These are phyloP conservation scores for Solanum etuberosum DNA, from an alignment of 257 asterid species.

Conservation along the genomic window DNA sequence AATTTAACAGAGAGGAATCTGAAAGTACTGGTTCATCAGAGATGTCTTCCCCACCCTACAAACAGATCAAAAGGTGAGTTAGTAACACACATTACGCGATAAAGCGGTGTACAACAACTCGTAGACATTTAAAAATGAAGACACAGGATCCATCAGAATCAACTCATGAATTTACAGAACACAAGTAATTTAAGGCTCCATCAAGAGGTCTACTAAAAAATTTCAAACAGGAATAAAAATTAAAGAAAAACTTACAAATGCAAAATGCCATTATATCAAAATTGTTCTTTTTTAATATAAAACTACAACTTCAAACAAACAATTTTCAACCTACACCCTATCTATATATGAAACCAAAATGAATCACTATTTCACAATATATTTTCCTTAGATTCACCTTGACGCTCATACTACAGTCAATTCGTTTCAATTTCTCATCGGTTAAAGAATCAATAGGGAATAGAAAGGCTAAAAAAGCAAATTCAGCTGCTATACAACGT, in stretches of 20 bases:
- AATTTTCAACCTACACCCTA: background rate
- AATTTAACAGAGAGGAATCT: background rate
- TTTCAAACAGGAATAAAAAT: background rate
- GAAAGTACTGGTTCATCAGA: slow-evolving; percentile 34
- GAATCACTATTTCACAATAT: background rate
- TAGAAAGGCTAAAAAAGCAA: background rate
- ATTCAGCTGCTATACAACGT: background rate
- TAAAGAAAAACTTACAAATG: background rate
- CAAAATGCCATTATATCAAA: background rate
- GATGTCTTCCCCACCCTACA: slow-evolving; percentile 50
- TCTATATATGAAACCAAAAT: background rate
- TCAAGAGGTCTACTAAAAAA: background rate
- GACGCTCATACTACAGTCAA: background rate
- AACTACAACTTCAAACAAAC: background rate
- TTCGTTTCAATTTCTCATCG: background rate
- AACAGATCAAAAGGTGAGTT: background rate
- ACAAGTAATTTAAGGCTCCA: background rate
- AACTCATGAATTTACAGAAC: background rate
- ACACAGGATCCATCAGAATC: background rate
- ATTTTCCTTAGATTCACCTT: background rate
- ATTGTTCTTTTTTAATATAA: background rate
- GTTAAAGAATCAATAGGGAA: background rate
- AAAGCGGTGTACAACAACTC: background rate
- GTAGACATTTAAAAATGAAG: background rate
- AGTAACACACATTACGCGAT: background rate